Conservation (phyloP, 306 rosid genomes). For the Quercus engelmannii region DNA sequence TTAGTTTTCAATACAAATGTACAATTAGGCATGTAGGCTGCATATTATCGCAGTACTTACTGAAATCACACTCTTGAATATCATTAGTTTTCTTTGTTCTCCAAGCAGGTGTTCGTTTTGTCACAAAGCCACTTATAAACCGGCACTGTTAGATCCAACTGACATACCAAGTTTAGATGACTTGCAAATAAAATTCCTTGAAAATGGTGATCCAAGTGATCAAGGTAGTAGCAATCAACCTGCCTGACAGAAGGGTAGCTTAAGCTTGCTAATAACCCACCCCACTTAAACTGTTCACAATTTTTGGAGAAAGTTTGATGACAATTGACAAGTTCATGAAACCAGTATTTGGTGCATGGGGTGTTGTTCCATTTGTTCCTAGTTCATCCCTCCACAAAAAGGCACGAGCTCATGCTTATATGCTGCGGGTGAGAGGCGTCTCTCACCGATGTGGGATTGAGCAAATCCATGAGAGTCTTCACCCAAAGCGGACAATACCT, state of each 20-base stretch:
- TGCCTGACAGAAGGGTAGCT: slow-evolving; percentile 20
- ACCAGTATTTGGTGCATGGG: slow-evolving; percentile 73
- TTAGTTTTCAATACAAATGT: neutral
- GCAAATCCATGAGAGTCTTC: too few species aligned
- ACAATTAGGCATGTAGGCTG: neutral
- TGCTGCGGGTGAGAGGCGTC: too few species aligned
- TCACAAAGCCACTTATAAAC: slow-evolving; percentile 74
- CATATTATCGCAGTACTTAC: neutral
- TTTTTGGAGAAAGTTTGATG: slow-evolving; percentile 80
- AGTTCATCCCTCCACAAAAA: too few species aligned
- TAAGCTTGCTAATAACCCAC: slow-evolving; percentile 40
- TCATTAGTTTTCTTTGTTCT: neutral
- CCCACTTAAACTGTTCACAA: slow-evolving; percentile 63
- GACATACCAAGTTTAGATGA: slow-evolving; percentile 48
- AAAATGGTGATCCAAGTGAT: slow-evolving; percentile 23
- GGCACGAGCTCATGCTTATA: too few species aligned
- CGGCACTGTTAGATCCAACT: slow-evolving; percentile 32
- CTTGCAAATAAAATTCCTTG: slow-evolving; percentile 30
- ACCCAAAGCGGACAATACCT: too few species aligned
- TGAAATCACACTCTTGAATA: neutral
- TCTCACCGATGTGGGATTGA: too few species aligned
- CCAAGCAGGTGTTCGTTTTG: slow-evolving; percentile 66
- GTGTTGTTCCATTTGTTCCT: slow-evolving; percentile 57
- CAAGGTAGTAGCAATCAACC: slow-evolving; percentile 13
- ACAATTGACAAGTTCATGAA: too few species aligned